Conservation (phyloP, 129 eudicot species). For the Sambucus nigra region DNA sequence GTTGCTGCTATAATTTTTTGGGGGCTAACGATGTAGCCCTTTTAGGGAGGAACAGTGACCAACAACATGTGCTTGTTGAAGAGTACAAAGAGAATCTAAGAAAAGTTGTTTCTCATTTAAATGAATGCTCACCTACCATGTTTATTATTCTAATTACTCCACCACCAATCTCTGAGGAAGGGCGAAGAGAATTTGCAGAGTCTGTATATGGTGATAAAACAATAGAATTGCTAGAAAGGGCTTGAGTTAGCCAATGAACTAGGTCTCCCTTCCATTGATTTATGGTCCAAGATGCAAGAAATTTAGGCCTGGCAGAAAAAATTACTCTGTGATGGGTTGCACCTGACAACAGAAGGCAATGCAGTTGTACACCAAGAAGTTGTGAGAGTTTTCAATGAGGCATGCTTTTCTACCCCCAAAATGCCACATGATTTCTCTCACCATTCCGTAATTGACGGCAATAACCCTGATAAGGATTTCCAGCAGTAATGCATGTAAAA, state of each 20-base stretch:
- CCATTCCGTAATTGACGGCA: slow-evolving; percentile 51
- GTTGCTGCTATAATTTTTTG: slow-evolving; percentile 63
- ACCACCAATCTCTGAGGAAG: slow-evolving; percentile 80
- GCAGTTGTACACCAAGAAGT: slow-evolving; percentile 55
- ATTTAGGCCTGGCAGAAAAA: slow-evolving; percentile 82
- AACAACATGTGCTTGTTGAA: slow-evolving; percentile 76
- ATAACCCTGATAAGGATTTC: slow-evolving; percentile 57
- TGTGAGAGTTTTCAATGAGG: slow-evolving; percentile 36
- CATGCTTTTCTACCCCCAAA: slow-evolving; percentile 39
- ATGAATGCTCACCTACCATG: slow-evolving; percentile 61
- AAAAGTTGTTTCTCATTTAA: slow-evolving; percentile 54
- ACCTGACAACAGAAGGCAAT: slow-evolving; percentile 75
- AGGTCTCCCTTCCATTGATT: slow-evolving; percentile 55
- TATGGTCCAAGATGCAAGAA: slow-evolving; percentile 97
- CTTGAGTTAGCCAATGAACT: slow-evolving; percentile 79
- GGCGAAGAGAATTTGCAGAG: slow-evolving; percentile 61
- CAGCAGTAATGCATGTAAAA: slow-evolving; percentile 26
- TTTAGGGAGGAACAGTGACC: slow-evolving; percentile 49
- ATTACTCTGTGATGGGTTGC: slow-evolving; percentile 84
- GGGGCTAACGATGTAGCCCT: slow-evolving; percentile 96
- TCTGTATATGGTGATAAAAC: slow-evolving; percentile 69
- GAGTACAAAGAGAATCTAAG: slow-evolving; percentile 84
- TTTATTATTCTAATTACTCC: slow-evolving; percentile 82
- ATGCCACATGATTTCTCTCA: slow-evolving; percentile 85
- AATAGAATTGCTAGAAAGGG: slow-evolving; percentile 57